Evolutionary conservation across 2,329 filamentous ascomycete genomes (phyloP).

Genomic region (Fusarium globosum): DNA sequence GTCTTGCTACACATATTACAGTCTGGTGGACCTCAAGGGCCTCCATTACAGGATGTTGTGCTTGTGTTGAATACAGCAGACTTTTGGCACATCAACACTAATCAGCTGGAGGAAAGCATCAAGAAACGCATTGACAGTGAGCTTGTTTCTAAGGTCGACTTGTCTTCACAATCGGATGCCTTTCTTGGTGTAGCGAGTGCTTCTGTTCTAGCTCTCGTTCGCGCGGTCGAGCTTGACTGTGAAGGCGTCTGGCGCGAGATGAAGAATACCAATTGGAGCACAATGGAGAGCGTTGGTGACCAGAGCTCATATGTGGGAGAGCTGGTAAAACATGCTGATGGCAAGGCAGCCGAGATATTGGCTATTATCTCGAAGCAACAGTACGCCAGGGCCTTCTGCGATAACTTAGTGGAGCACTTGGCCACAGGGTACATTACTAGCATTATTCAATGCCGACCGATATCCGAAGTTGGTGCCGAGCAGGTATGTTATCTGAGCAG

Average conservation of each 20-base stretch:
- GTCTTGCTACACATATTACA: slow-evolving; percentile 81
- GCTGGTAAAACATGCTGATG: slow-evolving; percentile 78
- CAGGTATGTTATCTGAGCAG: slow-evolving; percentile 67
- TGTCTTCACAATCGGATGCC: slow-evolving; percentile 92
- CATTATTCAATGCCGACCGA: slow-evolving; percentile 88
- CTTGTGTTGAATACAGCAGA: slow-evolving; percentile 96
- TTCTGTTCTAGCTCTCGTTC: slow-evolving; percentile 84
- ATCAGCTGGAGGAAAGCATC: slow-evolving; percentile 93
- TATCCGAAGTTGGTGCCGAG: slow-evolving; percentile 94
- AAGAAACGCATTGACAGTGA: slow-evolving; percentile 88
- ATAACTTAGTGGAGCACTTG: slow-evolving; percentile 92
- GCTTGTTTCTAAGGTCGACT: slow-evolving; percentile 79
- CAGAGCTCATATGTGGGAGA: slow-evolving; percentile 93
- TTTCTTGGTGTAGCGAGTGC: slow-evolving; percentile 96
- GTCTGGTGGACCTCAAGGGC: slow-evolving; percentile 62
- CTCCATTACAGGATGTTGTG: slow-evolving; percentile 78
- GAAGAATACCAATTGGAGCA: slow-evolving; percentile 95
- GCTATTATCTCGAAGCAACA: slow-evolving; percentile 86
- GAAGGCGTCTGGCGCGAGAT: slow-evolving; percentile 96
- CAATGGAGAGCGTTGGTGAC: slow-evolving; percentile 91
- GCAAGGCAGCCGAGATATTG: slow-evolving; percentile 78
- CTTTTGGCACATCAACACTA: slow-evolving; percentile 95
- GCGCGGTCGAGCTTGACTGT: slow-evolving; percentile 82
- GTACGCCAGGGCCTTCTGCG: slow-evolving; percentile 93
- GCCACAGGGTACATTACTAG: slow-evolving; percentile 83